phyloP scores from a whole-genome alignment of 2,329 filamentous ascomycete species.

The Thermothelomyces thermophilus region DNA sequence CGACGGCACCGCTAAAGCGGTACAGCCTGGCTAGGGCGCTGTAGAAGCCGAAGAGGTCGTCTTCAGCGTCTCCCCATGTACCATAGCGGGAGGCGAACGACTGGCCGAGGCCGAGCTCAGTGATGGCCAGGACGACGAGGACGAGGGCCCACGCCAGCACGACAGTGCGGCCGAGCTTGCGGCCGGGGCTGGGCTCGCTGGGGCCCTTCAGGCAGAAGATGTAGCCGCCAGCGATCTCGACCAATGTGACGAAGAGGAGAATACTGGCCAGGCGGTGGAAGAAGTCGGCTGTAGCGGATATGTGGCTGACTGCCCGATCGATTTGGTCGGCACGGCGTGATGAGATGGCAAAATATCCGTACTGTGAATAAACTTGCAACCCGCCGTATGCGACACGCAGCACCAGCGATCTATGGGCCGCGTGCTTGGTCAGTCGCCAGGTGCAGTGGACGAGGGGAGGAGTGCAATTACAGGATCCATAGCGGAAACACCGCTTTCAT shows the following conservation, averaged over 20 bases:
- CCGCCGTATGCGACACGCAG: neutral
- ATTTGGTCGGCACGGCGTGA: neutral
- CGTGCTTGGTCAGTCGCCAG: neutral
- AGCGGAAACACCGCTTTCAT: slow-evolving; percentile 19
- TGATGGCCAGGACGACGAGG: slow-evolving; percentile 16
- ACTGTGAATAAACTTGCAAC: neutral
- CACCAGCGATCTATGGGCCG: neutral
- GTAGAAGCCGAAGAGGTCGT: neutral
- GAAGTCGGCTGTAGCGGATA: neutral
- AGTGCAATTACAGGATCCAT: slow-evolving; percentile 18
- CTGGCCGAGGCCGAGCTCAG: slow-evolving; percentile 5
- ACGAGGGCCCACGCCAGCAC: slow-evolving; percentile 5
- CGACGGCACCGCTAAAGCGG: slow-evolving; percentile 6
- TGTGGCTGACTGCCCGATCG: neutral
- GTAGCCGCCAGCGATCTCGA: slow-evolving; percentile 25
- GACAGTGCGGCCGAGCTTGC: slow-evolving; percentile 15
- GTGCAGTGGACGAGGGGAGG: too few species aligned
- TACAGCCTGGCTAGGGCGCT: neutral
- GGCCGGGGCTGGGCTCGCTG: neutral
- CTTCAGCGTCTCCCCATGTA: too few species aligned
- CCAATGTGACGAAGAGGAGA: slow-evolving; percentile 21
- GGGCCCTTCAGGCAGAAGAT: slow-evolving; percentile 14
- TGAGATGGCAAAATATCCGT: neutral
- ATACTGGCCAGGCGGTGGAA: slow-evolving; percentile 16
- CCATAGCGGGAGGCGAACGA: neutral